Evolutionary conservation across 176 grass and related monocot species (phyloP), one percentile per base, ranked within the genome.

Genomic region (Oryza brachyantha): DNA sequence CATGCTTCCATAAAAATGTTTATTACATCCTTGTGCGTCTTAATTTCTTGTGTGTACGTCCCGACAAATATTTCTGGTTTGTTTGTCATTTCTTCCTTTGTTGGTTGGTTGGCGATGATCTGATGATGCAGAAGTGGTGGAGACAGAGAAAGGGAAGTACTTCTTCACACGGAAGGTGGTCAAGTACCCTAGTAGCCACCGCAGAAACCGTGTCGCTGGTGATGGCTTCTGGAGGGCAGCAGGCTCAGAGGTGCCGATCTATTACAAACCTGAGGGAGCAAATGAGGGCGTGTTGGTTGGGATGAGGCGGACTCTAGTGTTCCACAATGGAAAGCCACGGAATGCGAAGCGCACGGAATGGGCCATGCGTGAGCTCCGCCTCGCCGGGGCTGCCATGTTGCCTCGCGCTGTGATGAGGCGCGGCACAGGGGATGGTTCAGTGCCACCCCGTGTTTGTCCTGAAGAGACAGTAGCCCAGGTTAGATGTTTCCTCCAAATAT

Each of bases 291-390:
- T 83, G 16, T 59, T 87, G 19, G 74, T 95, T 3, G 93, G 93
- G 7, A 61, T 72, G 36, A 92, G 85, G 48, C 91, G 61, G 10
- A 74, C 82, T 10, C 19, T 52, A 0, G 84, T 89, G 10, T 95
- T 92, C 84, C 69, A 90, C 55, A 69, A 41, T 3, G 84, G 82
- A 0, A 89, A 80, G 38, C 50, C 64, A 9, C 57, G 54, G 0
- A 12, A 2, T 0, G 48, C 70, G 1, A 28, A 85, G 39, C 74
- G 64, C 6, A 95, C 89, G 1, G 68, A 77, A 25, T 92, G 86
- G 89, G 78, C 87, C 24, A 92, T 95, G 89, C 46, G 83, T 3
- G 93, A 95, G 60, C 89, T 89, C 26, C 27, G 40, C 2, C 52
- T 57, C 10, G 52, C n/a, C 5, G n/a, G 52, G 1, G 2, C 8